Conservation (phyloP, 1,139 yeast species). For the Fermentozyma sake region DNA sequence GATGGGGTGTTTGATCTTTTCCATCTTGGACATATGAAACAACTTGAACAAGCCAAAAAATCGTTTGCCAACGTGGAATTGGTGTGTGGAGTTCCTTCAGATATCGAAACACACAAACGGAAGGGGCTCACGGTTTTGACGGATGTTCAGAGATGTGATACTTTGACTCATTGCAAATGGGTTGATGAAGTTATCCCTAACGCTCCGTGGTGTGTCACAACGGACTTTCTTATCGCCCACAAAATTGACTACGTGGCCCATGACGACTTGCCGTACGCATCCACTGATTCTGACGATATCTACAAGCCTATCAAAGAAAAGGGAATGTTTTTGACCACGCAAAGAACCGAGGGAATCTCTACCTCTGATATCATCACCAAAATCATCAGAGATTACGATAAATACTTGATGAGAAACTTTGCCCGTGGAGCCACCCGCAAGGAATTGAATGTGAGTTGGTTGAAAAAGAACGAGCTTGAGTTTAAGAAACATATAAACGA, state of each 20-base stretch:
- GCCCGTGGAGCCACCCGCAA: conserved; percentile 97
- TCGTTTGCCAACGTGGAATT: conserved; percentile 80
- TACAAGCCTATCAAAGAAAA: conserved; percentile 85
- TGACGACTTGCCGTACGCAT: conserved; percentile 93
- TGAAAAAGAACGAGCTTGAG: conserved; percentile 93
- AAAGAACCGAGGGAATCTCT: conserved; percentile 93
- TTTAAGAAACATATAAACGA: conserved; percentile 85
- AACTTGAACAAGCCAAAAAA: conserved; percentile 87
- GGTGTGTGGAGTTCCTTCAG: conserved; percentile 91
- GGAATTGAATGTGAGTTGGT: conserved; percentile 94
- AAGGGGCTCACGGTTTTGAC: conserved; percentile 90
- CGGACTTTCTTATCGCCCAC: conserved; percentile 74
- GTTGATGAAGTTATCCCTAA: conserved; percentile 92
- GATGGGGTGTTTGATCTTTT: conserved; percentile 97
- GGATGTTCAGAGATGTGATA: conserved; percentile 84
- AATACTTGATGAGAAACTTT: conserved; percentile 92
- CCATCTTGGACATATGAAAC: conserved; percentile 97
- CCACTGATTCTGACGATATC: conserved; percentile 82
- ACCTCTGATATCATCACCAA: conserved; percentile 95
- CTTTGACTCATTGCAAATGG: conserved; percentile 89
- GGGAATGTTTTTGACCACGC: conserved; percentile 92
- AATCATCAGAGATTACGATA: conserved; percentile 92
- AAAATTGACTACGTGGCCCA: conserved; percentile 94
- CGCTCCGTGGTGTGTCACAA: conserved; percentile 94
- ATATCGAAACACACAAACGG: conserved; percentile 82